These are phyloP conservation scores for Saccharomycopsis sp. DNA, from an alignment of 805 yeast genomes.

Conservation along the genomic window DNA sequence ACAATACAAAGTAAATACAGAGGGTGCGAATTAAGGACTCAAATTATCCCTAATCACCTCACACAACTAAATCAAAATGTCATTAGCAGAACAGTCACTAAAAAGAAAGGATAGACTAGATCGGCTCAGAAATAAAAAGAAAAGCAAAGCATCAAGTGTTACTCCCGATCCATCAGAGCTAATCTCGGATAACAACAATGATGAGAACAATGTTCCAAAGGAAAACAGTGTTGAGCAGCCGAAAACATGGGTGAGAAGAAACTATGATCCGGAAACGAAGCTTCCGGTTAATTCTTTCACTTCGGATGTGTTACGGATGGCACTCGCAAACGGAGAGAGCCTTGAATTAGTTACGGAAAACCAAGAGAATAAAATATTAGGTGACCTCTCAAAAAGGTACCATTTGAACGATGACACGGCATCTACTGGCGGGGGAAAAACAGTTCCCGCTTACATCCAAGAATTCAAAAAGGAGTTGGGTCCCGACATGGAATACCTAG, in stretches of 20 bases:
- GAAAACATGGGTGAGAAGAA: background rate
- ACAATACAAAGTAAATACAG: background rate
- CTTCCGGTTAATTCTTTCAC: constrained; percentile 3
- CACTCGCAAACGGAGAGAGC: constrained; percentile 2
- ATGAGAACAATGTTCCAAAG: background rate
- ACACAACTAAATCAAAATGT: background rate
- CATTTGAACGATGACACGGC: constrained; percentile 2
- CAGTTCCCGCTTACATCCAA: background rate
- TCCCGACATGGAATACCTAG: background rate
- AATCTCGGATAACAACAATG: background rate
- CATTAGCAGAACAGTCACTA: constrained; percentile 6
- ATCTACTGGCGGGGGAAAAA: background rate
- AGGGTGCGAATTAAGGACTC: no score
- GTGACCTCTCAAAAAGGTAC: background rate
- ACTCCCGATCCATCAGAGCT: background rate
- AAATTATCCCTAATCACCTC: no score
- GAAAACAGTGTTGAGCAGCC: background rate
- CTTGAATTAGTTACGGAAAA: background rate
- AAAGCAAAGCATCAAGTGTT: background rate
- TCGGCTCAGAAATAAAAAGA: constrained; percentile 4
- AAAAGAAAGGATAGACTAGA: constrained; percentile 7
- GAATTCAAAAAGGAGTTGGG: background rate
- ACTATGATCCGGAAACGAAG: background rate
- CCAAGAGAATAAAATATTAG: background rate
- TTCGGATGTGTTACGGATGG: constrained; percentile 1